Evolutionary conservation across 768 basidiomycete genomes (phyloP).

Genomic region (Holtermanniella nyarrowii): DNA sequence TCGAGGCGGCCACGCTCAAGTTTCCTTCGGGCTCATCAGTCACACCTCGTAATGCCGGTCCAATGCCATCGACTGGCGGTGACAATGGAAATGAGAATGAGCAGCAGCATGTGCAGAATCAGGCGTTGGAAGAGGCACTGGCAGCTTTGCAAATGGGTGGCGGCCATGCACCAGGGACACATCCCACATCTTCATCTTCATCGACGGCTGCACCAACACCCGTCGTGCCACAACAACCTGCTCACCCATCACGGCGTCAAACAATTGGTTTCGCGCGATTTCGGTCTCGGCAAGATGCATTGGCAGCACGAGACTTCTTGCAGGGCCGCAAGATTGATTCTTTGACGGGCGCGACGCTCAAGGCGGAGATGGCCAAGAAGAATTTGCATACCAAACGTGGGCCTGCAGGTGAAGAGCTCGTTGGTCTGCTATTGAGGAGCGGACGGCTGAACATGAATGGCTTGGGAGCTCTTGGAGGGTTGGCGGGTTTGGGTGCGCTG

Average conservation of each 20-base stretch:
- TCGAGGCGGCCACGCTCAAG: slow-evolving; percentile 95
- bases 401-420: slow-evolving; percentile 50
- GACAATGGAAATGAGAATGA: slow-evolving; percentile 1
- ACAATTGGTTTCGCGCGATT: slow-evolving; percentile 99
- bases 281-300: slow-evolving; percentile 70
- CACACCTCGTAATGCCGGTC: slow-evolving; percentile 17
- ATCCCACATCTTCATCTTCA: slow-evolving; percentile 19
- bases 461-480: background rate
- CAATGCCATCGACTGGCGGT: slow-evolving; percentile 1
- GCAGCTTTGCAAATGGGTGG: slow-evolving; percentile 22
- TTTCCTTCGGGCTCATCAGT: slow-evolving; percentile 60
- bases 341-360: slow-evolving; percentile 82
- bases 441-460: slow-evolving; percentile 16
- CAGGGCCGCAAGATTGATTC: slow-evolving; percentile 85
- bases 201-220: slow-evolving; percentile 29
- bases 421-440: slow-evolving; percentile 25
- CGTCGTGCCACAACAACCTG: slow-evolving; percentile 13
- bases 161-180: background rate
- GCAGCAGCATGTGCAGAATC: slow-evolving; percentile 12
- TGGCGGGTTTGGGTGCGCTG: background rate
- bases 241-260: slow-evolving; percentile 65
- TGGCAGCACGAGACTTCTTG: slow-evolving; percentile 74
- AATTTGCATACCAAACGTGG: slow-evolving; percentile 92
- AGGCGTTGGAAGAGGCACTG: slow-evolving; percentile 26
- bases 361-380: slow-evolving; percentile 99